These are phyloP conservation scores for Jamesozyma spencerorum DNA, from an alignment of 805 yeast species.

Conservation along the genomic window DNA sequence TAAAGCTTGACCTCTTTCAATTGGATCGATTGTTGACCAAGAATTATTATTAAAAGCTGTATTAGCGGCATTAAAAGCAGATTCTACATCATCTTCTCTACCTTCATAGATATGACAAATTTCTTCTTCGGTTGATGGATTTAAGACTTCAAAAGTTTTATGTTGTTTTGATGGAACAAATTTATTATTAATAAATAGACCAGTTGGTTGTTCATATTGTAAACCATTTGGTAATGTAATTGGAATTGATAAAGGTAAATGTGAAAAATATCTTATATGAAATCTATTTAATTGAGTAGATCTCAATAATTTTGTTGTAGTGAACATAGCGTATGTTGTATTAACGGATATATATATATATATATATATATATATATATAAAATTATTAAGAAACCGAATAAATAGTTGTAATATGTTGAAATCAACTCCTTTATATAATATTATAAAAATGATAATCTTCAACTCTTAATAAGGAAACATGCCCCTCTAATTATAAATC, in stretches of 20 bases:
- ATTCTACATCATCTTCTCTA: conserved; percentile 63
- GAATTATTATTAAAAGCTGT: conserved; percentile 54
- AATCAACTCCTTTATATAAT: too few relatives aligned
- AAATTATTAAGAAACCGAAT: too few relatives aligned
- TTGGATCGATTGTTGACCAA: conserved; percentile 67
- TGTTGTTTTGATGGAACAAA: conserved; percentile 51
- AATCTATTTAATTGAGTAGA: conserved; percentile 2
- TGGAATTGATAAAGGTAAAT: conserved; percentile 38
- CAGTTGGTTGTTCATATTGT: conserved; percentile 66
- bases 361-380: too few relatives aligned
- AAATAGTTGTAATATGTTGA: too few relatives aligned
- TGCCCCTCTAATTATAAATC: too few relatives aligned
- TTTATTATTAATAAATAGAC: conserved; percentile 68
- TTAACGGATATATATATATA: too few relatives aligned
- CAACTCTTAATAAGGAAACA: too few relatives aligned
- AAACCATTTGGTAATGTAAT: conserved; percentile 62
- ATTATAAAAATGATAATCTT: too few relatives aligned
- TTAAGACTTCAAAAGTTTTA: conserved; percentile 52
- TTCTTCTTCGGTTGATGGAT: conserved; percentile 65
- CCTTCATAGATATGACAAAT: conserved; percentile 60
- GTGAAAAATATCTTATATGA: conserved; percentile 19
- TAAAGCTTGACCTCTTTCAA: conserved; percentile 51
- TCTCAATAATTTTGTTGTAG: conserved; percentile 2
- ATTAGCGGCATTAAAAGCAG: conserved; percentile 79
- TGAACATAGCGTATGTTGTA: conserved; percentile 1